Evolutionary conservation across 495 filamentous ascomycete genomes (phyloP).

Genomic region (Aspergillus cristatus): DNA sequence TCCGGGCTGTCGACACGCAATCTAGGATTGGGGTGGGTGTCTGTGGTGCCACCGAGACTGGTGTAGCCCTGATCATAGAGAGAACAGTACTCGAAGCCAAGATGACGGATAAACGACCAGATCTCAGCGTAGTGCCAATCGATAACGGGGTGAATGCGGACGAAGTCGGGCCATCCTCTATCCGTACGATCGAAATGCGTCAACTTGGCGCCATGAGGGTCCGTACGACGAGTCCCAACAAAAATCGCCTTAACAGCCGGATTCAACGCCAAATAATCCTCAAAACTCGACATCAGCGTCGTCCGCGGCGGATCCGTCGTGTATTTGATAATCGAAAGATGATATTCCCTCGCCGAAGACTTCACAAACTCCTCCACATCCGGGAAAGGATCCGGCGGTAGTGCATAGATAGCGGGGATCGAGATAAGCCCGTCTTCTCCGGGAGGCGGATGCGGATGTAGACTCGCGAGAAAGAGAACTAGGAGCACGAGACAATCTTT

Average conservation of each 20-base stretch:
- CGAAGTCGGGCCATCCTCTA: constrained; percentile 82
- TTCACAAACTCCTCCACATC: constrained; percentile 80
- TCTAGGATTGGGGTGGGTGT: constrained; percentile 84
- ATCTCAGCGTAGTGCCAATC: constrained; percentile 97
- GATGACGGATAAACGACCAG: constrained; percentile 80
- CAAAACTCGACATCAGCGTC: constrained; percentile 57
- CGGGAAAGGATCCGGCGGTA: constrained; percentile 67
- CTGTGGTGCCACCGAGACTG: constrained; percentile 75
- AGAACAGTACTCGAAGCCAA: constrained; percentile 69
- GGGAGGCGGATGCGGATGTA: constrained; percentile 27
- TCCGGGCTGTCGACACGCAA: constrained; percentile 37
- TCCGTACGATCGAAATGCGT: constrained; percentile 81
- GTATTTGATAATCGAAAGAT: constrained; percentile 69
- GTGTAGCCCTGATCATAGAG: constrained; percentile 86
- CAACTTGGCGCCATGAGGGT: constrained; percentile 75
- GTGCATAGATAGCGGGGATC: constrained; percentile 82
- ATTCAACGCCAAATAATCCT: constrained; percentile 58
- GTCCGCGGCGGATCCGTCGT: constrained; percentile 43
- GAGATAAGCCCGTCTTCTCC: constrained; percentile 9
- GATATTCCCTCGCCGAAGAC: constrained; percentile 52
- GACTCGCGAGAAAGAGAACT: constrained; percentile 72
- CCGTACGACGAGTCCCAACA: constrained; percentile 84
- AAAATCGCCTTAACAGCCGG: constrained; percentile 69
- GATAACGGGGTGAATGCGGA: constrained; percentile 89
- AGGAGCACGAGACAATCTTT: constrained; percentile 96